These are phyloP conservation scores for Dendrobium chrysotoxum DNA, from an alignment of 106 monocot genomes.

Conservation along the genomic window DNA sequence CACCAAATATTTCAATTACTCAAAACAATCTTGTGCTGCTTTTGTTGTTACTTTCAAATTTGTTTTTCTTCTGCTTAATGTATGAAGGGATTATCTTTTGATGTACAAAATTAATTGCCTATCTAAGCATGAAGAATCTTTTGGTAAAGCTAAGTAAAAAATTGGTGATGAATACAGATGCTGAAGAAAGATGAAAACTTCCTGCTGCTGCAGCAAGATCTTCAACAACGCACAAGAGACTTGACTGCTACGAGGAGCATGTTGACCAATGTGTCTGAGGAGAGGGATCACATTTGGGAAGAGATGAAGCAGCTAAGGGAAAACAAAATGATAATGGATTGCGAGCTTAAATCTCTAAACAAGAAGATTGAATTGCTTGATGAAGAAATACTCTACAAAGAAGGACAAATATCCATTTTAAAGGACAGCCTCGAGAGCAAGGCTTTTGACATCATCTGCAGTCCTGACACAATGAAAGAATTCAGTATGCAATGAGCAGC, in stretches of 20 bases:
- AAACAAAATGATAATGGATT: slow-evolving; percentile 36
- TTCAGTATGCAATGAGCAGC: slow-evolving; percentile 17
- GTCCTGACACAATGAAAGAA: slow-evolving; percentile 25
- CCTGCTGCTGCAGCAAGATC: slow-evolving; percentile 46
- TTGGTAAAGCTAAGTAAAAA: background rate
- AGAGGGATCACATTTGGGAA: slow-evolving; percentile 65
- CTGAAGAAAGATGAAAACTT: slow-evolving; percentile 58
- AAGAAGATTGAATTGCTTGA: slow-evolving; percentile 82
- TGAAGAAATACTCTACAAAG: slow-evolving; percentile 65
- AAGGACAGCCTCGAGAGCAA: slow-evolving; percentile 37
- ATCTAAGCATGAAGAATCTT: too few species aligned
- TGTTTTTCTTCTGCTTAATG: background rate
- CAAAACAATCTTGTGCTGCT: too few species aligned
- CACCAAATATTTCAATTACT: background rate
- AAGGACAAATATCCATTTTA: slow-evolving; percentile 73
- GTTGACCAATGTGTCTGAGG: slow-evolving; percentile 49
- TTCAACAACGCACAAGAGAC: slow-evolving; percentile 52
- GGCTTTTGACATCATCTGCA: slow-evolving; percentile 31
- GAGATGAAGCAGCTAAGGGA: slow-evolving; percentile 49
- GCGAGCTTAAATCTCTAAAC: slow-evolving; percentile 36
- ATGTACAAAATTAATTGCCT: too few species aligned
- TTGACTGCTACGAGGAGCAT: slow-evolving; percentile 24
- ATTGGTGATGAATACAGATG: slow-evolving; percentile 30
- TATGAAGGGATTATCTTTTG: too few species aligned
- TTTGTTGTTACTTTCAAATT: background rate